These are phyloP conservation scores for Phytopythium litorale DNA, from an alignment of 352 stramenopile genomes.

Conservation along the genomic window DNA sequence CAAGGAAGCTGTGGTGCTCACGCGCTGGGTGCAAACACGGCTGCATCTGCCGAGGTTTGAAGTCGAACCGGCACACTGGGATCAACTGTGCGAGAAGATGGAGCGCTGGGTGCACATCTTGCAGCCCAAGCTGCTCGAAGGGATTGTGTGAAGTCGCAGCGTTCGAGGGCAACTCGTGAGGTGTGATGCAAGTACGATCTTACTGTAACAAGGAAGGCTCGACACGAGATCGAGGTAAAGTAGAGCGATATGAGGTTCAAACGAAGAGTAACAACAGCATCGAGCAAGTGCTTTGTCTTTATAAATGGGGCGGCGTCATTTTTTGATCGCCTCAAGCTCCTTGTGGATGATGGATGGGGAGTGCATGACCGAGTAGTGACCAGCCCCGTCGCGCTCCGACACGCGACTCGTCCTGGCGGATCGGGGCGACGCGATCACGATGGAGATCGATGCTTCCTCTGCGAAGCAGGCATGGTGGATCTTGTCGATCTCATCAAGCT, in stretches of 20 bases:
- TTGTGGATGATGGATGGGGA: not conserved
- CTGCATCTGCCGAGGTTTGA: slow-evolving; percentile 13
- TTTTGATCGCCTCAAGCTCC: not conserved
- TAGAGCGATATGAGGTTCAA: not conserved
- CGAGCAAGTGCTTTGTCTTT: too few species aligned
- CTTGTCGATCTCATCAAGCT: slow-evolving; percentile 6
- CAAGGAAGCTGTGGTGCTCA: slow-evolving; percentile 13
- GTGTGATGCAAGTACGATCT: not conserved
- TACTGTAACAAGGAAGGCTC: not conserved
- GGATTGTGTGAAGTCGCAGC: slow-evolving; percentile 5
- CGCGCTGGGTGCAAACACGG: slow-evolving; percentile 18
- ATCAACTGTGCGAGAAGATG: slow-evolving; percentile 10
- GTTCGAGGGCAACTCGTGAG: too few species aligned
- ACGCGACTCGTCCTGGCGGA: not conserved
- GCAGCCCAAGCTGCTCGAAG: slow-evolving; percentile 12
- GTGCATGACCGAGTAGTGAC: not conserved
- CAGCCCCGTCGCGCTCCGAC: not conserved
- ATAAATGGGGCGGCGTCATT: not conserved
- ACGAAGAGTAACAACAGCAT: not conserved
- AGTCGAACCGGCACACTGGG: slow-evolving; percentile 8
- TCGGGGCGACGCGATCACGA: not conserved
- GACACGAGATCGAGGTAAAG: not conserved
- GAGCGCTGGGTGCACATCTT: slow-evolving; percentile 18
- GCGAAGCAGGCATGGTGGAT: slow-evolving; percentile 1
- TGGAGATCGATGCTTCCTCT: slow-evolving; percentile 4